Percentiles rank a stretch among this genome's conserved stretches.
Evolutionary conservation across 1,284 basidiomycete species (phyloP).

Genomic region (Sporisorium graminicola): DNA sequence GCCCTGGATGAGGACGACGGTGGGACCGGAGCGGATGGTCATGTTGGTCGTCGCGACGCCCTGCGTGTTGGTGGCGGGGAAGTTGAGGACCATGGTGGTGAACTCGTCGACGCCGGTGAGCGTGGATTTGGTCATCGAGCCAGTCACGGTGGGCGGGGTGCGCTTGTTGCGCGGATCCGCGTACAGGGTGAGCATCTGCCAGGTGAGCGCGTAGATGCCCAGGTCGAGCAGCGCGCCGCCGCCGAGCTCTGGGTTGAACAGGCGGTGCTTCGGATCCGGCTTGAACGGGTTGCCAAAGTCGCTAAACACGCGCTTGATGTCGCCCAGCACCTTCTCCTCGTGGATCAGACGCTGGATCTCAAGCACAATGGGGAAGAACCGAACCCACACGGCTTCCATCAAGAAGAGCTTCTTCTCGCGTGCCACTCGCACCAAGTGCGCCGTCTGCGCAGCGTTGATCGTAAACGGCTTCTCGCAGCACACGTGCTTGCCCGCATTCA

Average conservation of each 20-base stretch:
- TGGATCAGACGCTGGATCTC: slow-evolving; percentile 54
- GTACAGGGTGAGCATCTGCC: slow-evolving; percentile 57
- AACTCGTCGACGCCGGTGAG: slow-evolving; percentile 83
- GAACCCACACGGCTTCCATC: slow-evolving; percentile 63
- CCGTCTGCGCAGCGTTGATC: slow-evolving; percentile 72
- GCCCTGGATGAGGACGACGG: slow-evolving; percentile 50
- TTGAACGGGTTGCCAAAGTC: slow-evolving; percentile 52
- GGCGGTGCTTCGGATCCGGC: slow-evolving; percentile 77
- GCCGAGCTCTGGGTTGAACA: slow-evolving; percentile 83
- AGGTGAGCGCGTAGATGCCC: slow-evolving; percentile 70
- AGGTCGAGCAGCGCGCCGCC: slow-evolving; percentile 86
- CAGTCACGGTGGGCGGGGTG: slow-evolving; percentile 72
- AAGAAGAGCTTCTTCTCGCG: slow-evolving; percentile 70
- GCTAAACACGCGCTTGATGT: slow-evolving; percentile 42
- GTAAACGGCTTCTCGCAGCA: slow-evolving; percentile 72
- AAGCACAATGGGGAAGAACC: slow-evolving; percentile 58
- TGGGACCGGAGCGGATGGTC: slow-evolving; percentile 15
- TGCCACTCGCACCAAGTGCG: slow-evolving; percentile 79
- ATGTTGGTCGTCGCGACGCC: slow-evolving; percentile 52
- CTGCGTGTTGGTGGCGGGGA: slow-evolving; percentile 71
- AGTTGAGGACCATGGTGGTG: slow-evolving; percentile 82
- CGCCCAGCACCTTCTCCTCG: slow-evolving; percentile 49
- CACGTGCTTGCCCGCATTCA: slow-evolving; percentile 85
- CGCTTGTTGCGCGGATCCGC: slow-evolving; percentile 73
- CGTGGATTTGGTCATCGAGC: slow-evolving; percentile 78